Conservation (phyloP, 2,329 filamentous ascomycete species). For the Ophiostoma quercus region DNA sequence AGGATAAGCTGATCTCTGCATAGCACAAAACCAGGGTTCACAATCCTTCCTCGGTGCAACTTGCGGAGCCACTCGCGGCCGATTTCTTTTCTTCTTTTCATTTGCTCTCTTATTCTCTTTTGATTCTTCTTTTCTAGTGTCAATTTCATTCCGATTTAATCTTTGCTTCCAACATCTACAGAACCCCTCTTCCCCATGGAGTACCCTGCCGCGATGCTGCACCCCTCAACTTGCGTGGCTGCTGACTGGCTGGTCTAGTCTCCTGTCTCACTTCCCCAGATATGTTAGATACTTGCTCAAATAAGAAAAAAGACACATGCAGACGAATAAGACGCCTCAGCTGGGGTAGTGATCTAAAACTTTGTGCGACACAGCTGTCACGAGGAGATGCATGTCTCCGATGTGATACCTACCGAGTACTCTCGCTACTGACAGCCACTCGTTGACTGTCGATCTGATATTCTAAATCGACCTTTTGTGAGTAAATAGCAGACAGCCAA, state of each 20-base stretch:
- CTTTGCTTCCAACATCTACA: not conserved
- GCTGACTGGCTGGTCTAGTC: not conserved
- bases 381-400: not conserved
- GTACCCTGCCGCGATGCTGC: conserved; percentile 2
- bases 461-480: not conserved
- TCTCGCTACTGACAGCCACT: not conserved
- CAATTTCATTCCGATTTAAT: too few relatives aligned
- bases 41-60: conserved; percentile 1
- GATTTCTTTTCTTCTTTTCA: not conserved
- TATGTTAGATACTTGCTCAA: not conserved
- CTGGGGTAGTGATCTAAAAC: not conserved
- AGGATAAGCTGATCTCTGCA: not conserved
- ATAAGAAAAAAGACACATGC: not conserved
- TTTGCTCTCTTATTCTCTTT: not conserved
- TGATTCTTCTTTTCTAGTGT: not conserved
- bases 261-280: conserved; percentile 8
- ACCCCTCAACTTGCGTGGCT: not conserved
- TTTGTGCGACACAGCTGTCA: not conserved
- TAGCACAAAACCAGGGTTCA: conserved; percentile 3
- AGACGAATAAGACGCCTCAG: not conserved
- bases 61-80: not conserved
- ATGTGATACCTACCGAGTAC: not conserved
- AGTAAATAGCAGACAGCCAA: too few relatives aligned
- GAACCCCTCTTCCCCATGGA: not conserved
- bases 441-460: not conserved